Percentiles rank a stretch among this genome's conserved stretches.
phyloP scores from a whole-genome alignment of 345 rosid species.

The Hibiscus trionum region DNA sequence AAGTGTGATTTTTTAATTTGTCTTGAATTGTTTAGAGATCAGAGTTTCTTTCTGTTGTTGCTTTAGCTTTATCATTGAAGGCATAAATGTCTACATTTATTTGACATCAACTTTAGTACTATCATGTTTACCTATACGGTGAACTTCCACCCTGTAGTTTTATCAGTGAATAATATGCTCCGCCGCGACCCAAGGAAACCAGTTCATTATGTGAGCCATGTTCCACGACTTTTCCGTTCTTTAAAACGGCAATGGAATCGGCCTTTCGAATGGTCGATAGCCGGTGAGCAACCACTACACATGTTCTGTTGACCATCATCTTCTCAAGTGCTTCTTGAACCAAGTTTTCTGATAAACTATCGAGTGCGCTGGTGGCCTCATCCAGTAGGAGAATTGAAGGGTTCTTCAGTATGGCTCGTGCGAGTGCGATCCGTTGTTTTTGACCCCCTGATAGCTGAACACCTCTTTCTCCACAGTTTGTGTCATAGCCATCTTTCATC shows the following conservation, averaged over 20 bases:
- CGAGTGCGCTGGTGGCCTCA: constrained; percentile 74
- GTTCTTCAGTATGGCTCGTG: constrained; percentile 61
- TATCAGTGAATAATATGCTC: not conserved
- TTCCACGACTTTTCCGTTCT: constrained; percentile 45
- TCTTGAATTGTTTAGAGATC: too few relatives aligned
- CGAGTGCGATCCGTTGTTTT: constrained; percentile 62
- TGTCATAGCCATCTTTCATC: constrained; percentile 60
- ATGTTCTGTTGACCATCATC: constrained; percentile 52
- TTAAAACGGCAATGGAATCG: constrained; percentile 41
- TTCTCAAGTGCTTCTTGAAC: constrained; percentile 63
- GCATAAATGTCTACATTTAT: not conserved
- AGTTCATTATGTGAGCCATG: constrained; percentile 22
- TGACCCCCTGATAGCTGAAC: constrained; percentile 71
- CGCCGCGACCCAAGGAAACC: not conserved
- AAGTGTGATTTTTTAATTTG: too few relatives aligned
- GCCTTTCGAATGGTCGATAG: constrained; percentile 56
- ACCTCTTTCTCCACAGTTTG: constrained; percentile 60
- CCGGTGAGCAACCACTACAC: constrained; percentile 48
- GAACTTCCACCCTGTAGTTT: constrained; percentile 1
- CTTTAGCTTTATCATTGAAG: not conserved
- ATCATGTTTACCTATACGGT: not conserved
- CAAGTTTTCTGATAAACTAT: constrained; percentile 47
- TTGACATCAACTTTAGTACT: not conserved
- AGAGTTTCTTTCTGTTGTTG: too few relatives aligned
- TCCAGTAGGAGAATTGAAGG: constrained; percentile 59